Percentiles rank a stretch among this genome's conserved stretches.
phyloP scores from a whole-genome alignment of 208 protist genomes.

The Crithidia expoeki region DNA sequence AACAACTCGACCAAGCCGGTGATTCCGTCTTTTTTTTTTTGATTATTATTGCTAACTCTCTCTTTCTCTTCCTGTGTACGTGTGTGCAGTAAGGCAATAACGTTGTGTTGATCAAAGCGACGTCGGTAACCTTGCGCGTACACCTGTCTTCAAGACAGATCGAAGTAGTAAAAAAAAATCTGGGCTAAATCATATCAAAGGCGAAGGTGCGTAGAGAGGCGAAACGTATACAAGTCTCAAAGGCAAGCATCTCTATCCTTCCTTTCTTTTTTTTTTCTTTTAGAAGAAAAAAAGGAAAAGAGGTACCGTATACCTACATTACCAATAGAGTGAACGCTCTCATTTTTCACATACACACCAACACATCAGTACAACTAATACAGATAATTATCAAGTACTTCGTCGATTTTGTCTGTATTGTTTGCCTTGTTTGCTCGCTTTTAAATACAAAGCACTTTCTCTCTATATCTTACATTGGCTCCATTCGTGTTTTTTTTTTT shows the following conservation, averaged over 20 bases:
- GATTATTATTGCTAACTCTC: neutral
- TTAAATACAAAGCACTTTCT: neutral
- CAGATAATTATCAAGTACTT: neutral
- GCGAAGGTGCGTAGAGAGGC: too few relatives aligned
- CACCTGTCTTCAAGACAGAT: too few relatives aligned
- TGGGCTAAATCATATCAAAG: too few relatives aligned
- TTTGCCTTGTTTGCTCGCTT: slow-evolving; percentile 14
- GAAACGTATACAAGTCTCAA: too few relatives aligned
- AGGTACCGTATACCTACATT: too few relatives aligned
- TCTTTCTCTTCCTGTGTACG: neutral
- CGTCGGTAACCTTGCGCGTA: too few relatives aligned
- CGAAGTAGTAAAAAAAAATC: slow-evolving; percentile 6
- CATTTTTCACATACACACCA: slow-evolving; percentile 14
- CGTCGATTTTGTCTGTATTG: slow-evolving; percentile 15
- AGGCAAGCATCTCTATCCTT: too few relatives aligned
- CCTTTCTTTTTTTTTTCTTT: neutral
- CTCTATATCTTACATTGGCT: neutral
- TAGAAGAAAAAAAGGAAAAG: slow-evolving; percentile 4
- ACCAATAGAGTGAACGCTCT: too few relatives aligned
- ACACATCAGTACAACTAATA: slow-evolving; percentile 5
- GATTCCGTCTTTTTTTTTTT: neutral
- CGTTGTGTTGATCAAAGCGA: neutral
- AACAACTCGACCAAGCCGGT: neutral
- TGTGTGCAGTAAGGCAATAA: neutral
- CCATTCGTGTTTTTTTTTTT: neutral